Base-by-base conservation (phyloP, 805 yeast species). In the Lachancea sp. region DNA sequence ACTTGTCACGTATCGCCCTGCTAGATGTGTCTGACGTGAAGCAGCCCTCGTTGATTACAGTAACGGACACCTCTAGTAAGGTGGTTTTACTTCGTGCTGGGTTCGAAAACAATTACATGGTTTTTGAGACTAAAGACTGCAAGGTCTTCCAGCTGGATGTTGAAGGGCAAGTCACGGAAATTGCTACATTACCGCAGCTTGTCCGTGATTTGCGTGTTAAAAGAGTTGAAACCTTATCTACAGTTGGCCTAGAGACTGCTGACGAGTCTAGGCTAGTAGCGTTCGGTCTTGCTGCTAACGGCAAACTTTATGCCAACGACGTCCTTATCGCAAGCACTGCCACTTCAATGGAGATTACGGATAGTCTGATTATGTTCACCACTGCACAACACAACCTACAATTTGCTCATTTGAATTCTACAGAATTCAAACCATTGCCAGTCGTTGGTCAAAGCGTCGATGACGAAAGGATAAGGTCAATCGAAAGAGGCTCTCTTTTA, bases 401-500 rank as follows among this genome's bases (percentile, higher is more conserved):
- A 59, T 88, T 91, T 56, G 75, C 86, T 36, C 97, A 89, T 63
- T 68, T 90, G 56, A 69, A 68, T 25, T 58, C 73, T 5, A 57
- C 66, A 1, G 57, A 59, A 9, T 69, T 70, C 52, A 63, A 67
- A 36, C 74, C 74, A 36, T 49, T 71, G 17, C 62, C 67, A 7
- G 60, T 63, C 3, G 66, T 70, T 2, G 69, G 67, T 12, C 68
- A 63, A 11, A 56, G 60, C 13, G 63, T 62, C 12, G 63, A 58
- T 36, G 96, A 88, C 63, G 99, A 91, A 67, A 78, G 97, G 66
- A 74, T 83, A 13, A 78, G 99, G 56, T 78, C 82, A 47, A 82
- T 93, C 44, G 99, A 93, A 66, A 75, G 96, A 52, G 98, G 99
- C 1, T 88, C 97, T 0, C 55, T 85, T n/a, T 65, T 93, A 39